These are phyloP conservation scores for Botrytis pseudocinerea DNA, from an alignment of 2,329 filamentous ascomycete species.

Conservation along the genomic window DNA sequence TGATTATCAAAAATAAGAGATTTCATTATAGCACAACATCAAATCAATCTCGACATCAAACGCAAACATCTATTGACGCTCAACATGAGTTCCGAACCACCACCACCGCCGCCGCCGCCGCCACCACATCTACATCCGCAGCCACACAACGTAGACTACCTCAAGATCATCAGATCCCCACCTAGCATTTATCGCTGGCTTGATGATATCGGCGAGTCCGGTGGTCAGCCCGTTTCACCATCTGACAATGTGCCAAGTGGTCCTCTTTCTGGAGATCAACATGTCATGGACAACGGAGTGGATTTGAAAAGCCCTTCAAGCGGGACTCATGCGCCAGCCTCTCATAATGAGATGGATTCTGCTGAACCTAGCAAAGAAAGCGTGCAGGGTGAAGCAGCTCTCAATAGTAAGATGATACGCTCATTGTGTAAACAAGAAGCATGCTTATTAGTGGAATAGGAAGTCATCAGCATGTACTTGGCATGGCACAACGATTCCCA, in stretches of 20 bases:
- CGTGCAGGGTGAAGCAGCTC: background rate
- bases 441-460: background rate
- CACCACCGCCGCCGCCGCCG: too few relatives aligned
- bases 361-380: background rate
- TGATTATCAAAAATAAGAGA: background rate
- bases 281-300: background rate
- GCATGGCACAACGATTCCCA: too few relatives aligned
- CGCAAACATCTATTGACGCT: background rate
- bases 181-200: background rate
- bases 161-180: background rate
- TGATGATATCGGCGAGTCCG: background rate
- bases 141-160: too few relatives aligned
- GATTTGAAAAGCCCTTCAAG: background rate
- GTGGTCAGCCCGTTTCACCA: too few relatives aligned
- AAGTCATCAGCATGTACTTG: background rate
- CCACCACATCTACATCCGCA: background rate
- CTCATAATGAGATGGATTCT: too few relatives aligned
- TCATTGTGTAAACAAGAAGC: background rate
- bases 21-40: background rate
- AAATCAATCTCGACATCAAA: background rate
- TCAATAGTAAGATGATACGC: background rate
- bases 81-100: background rate
- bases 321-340: accelerated
- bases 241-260: background rate
- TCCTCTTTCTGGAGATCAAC: background rate